Percentiles rank a stretch among this genome's conserved stretches.
These are phyloP conservation scores for Chaetomidium leptoderma DNA, from an alignment of 495 filamentous ascomycete species.

Conservation along the genomic window DNA sequence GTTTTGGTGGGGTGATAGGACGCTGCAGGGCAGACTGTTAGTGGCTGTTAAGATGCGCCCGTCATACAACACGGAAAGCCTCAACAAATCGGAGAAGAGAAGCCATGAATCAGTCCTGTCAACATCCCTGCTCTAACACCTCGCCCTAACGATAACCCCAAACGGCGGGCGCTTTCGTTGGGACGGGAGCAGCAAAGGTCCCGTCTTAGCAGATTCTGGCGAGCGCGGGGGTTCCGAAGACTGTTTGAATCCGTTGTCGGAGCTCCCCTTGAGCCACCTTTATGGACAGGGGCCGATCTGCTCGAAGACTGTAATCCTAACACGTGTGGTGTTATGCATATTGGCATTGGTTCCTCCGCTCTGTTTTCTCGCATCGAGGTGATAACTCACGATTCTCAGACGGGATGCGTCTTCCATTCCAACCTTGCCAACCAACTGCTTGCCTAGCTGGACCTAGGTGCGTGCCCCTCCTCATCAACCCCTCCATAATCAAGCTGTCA, in stretches of 20 bases:
- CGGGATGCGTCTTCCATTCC: background rate
- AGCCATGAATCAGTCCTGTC: background rate
- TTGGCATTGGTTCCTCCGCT: background rate
- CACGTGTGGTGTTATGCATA: background rate
- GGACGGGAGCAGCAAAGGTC: background rate
- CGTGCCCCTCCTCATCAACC: constrained; percentile 15
- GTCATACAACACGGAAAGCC: constrained; percentile 7
- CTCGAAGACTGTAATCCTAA: background rate
- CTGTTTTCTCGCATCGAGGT: no score
- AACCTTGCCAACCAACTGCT: background rate
- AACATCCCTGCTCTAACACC: constrained; percentile 14
- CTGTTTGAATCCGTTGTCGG: constrained; percentile 20
- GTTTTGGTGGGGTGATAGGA: constrained; percentile 32
- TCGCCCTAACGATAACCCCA: background rate
- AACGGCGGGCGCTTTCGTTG: background rate
- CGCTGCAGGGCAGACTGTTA: constrained; percentile 19
- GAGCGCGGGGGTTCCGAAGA: constrained; percentile 11
- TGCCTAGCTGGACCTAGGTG: no score
- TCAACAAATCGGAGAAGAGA: constrained; percentile 8
- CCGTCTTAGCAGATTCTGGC: background rate
- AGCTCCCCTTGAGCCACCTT: constrained; percentile 13
- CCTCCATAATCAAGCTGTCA: constrained; percentile 15
- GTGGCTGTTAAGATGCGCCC: constrained; percentile 17
- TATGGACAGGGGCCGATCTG: background rate
- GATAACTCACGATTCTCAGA: no score